These are phyloP conservation scores for Rhynchosporium graminicola DNA, from an alignment of 2,329 filamentous ascomycete species.

Conservation along the genomic window DNA sequence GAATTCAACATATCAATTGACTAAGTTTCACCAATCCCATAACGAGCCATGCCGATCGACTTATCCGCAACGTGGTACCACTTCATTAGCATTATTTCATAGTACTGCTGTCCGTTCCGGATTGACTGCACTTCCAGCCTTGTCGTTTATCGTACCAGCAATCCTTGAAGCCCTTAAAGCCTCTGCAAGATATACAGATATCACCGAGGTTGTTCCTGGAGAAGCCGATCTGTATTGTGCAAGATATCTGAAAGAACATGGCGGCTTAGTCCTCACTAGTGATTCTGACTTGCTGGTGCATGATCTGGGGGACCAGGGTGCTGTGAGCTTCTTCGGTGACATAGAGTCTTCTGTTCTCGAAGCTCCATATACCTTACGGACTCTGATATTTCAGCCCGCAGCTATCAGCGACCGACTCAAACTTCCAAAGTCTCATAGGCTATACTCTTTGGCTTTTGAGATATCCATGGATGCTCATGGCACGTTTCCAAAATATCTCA, in stretches of 20 bases:
- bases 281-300: constrained; percentile 86
- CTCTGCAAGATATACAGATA: constrained; percentile 45
- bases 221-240: constrained; percentile 87
- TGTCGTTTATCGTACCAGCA: constrained; percentile 74
- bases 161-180: constrained; percentile 68
- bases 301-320: constrained; percentile 61
- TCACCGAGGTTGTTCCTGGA: constrained; percentile 67
- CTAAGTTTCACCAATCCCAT: constrained; percentile 32
- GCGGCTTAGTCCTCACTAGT: constrained; percentile 69
- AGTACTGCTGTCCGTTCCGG: constrained; percentile 25
- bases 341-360: constrained; percentile 42
- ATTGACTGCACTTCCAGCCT: constrained; percentile 43
- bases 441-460: constrained; percentile 44
- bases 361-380: constrained; percentile 30
- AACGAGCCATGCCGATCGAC: constrained; percentile 23
- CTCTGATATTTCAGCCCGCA: constrained; percentile 44
- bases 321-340: constrained; percentile 69
- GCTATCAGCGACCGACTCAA: constrained; percentile 49
- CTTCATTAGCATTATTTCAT: constrained; percentile 30
- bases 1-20: constrained; percentile 32
- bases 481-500: constrained; percentile 34
- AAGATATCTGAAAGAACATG: constrained; percentile 53
- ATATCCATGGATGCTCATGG: constrained; percentile 33
- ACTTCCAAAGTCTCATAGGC: constrained; percentile 41
- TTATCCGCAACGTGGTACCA: constrained; percentile 28